These are phyloP conservation scores for Tylopilus subfusipes DNA, from an alignment of 768 basidiomycete genomes.

Conservation along the genomic window DNA sequence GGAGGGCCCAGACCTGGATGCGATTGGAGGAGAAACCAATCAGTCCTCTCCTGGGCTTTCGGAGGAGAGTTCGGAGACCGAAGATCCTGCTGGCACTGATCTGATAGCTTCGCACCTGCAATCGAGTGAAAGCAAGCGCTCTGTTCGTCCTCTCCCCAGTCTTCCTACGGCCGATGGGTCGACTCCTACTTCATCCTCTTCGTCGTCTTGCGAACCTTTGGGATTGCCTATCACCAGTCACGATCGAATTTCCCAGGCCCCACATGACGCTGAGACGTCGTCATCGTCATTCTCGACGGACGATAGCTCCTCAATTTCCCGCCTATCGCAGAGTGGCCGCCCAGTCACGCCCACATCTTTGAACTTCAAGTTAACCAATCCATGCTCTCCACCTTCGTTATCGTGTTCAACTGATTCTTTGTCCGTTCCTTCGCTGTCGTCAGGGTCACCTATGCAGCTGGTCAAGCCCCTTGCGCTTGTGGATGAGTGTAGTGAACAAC, in stretches of 20 bases:
- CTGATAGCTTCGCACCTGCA: conserved; percentile 1
- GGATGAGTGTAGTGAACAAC: conserved; percentile 29
- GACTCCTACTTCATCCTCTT: conserved; percentile 1
- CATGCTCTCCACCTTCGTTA: conserved; percentile 43
- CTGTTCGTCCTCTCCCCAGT: conserved; percentile 23
- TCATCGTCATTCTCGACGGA: conserved; percentile 29
- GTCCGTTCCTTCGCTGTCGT: conserved; percentile 51
- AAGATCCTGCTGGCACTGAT: background rate
- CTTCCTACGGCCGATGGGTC: conserved; percentile 17
- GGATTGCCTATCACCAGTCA: background rate
- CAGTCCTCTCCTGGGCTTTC: background rate
- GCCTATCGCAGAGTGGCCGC: conserved; percentile 27
- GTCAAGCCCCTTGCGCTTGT: conserved; percentile 38
- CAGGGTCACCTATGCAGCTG: conserved; percentile 34
- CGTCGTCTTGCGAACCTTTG: conserved; percentile 4
- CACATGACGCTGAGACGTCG: conserved; percentile 19
- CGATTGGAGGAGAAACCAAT: background rate
- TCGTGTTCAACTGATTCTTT: conserved; percentile 62
- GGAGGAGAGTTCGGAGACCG: background rate
- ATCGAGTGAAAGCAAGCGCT: conserved; percentile 15
- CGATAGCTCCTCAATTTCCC: conserved; percentile 34
- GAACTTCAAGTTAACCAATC: conserved; percentile 26
- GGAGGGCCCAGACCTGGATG: conserved; percentile 7
- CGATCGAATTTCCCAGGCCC: background rate
- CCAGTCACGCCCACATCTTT: conserved; percentile 35